A percentile compares a stretch with the other conserved stretches of the same genome.
These are phyloP conservation scores for Tilletia setariae DNA, from an alignment of 1,284 basidiomycete species.

Conservation along the genomic window DNA sequence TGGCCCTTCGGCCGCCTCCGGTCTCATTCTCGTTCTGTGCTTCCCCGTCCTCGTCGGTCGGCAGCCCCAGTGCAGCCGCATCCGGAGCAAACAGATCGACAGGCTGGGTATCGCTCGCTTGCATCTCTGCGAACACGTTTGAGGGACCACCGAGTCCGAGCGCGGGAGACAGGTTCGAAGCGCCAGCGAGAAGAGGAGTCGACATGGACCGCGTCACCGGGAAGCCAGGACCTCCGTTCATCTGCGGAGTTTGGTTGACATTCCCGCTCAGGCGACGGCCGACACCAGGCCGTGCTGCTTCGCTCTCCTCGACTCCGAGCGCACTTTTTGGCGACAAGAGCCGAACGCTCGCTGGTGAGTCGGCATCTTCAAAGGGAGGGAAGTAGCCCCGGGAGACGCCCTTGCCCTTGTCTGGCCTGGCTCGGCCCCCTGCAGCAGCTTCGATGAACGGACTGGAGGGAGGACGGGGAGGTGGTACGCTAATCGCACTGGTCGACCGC, in stretches of 20 bases:
- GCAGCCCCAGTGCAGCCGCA: slow-evolving; percentile 4
- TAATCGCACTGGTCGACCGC: slow-evolving; percentile 3
- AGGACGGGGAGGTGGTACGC: background rate
- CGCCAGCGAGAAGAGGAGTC: slow-evolving; percentile 26
- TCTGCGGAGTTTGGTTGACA: no score
- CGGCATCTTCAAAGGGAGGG: background rate
- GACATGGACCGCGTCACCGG: slow-evolving; percentile 20
- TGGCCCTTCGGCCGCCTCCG: background rate
- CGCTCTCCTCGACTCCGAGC: no score
- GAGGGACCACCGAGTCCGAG: slow-evolving; percentile 20
- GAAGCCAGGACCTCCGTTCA: no score
- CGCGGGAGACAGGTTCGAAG: slow-evolving; percentile 19
- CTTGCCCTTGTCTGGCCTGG: slow-evolving; percentile 13
- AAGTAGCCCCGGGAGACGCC: slow-evolving; percentile 10
- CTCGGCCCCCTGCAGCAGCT: slow-evolving; percentile 1
- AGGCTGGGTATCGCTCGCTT: slow-evolving; percentile 12
- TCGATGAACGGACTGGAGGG: slow-evolving; percentile 14
- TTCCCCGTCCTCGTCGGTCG: slow-evolving; percentile 19
- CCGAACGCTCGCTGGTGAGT: background rate
- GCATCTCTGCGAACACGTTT: slow-evolving; percentile 10
- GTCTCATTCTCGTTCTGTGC: slow-evolving; percentile 16
- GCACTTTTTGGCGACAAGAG: no score
- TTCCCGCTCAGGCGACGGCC: background rate
- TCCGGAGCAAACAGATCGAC: slow-evolving; percentile 7
- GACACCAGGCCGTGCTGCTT: background rate